These are phyloP conservation scores for Penicillium soppii DNA, from an alignment of 495 filamentous ascomycete genomes.

Conservation along the genomic window DNA sequence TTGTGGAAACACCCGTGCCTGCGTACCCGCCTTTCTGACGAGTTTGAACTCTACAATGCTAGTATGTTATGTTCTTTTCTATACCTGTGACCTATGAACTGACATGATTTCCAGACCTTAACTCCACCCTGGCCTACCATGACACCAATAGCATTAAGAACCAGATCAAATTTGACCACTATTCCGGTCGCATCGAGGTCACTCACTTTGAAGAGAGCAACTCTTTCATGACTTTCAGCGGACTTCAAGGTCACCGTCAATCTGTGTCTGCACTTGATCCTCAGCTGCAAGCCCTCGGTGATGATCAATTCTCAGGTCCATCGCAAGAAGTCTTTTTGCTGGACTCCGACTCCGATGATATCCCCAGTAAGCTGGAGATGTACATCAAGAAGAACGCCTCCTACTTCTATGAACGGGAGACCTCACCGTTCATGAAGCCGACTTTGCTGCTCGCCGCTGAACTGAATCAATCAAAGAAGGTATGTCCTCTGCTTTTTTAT, in stretches of 20 bases:
- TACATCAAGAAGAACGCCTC: constrained; percentile 68
- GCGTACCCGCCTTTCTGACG: constrained; percentile 70
- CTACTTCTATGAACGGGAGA: constrained; percentile 62
- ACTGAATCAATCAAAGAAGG: constrained; percentile 54
- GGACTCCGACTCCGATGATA: constrained; percentile 66
- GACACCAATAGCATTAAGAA: constrained; percentile 60
- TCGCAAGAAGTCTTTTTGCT: constrained; percentile 54
- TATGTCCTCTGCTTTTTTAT: constrained; percentile 13
- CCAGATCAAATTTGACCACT: constrained; percentile 54
- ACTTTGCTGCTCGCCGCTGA: constrained; percentile 62
- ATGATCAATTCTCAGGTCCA: constrained; percentile 41
- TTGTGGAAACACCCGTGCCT: constrained; percentile 81
- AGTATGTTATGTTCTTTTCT: constrained; percentile 35
- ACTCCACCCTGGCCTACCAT: constrained; percentile 65
- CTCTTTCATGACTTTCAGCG: constrained; percentile 51
- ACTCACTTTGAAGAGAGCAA: constrained; percentile 63
- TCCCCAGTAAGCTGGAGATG: constrained; percentile 62
- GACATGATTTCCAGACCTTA: constrained; percentile 46
- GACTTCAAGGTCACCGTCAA: constrained; percentile 45
- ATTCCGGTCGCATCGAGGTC: constrained; percentile 63
- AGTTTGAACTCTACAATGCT: constrained; percentile 70
- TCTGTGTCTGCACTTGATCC: constrained; percentile 51
- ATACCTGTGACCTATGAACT: constrained; percentile 7
- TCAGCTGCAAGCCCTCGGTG: constrained; percentile 51
- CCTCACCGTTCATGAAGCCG: constrained; percentile 64